These are phyloP conservation scores for Tricholoma furcatifolium DNA, from an alignment of 768 basidiomycete genomes.

Conservation along the genomic window DNA sequence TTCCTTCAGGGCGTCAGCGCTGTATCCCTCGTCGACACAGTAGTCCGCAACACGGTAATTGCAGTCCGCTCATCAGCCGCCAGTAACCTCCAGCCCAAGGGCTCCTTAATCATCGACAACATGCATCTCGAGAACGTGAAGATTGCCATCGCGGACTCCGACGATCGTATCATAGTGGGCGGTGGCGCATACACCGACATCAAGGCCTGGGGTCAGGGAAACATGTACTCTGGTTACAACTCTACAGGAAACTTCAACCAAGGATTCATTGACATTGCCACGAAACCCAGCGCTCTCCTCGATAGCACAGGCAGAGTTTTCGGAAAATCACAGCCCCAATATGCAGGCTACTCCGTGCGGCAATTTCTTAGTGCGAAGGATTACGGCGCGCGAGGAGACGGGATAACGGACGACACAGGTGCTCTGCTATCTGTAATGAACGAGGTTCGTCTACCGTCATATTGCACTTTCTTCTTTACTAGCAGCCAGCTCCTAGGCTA, in stretches of 20 bases:
- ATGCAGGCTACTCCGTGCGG: constrained; percentile 53
- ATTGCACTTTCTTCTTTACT: neutral
- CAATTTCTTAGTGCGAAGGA: constrained; percentile 73
- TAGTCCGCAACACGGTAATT: constrained; percentile 54
- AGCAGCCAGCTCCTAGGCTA: constrained; percentile 40
- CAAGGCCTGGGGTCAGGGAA: constrained; percentile 44
- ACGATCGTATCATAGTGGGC: constrained; percentile 34
- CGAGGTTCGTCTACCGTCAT: constrained; percentile 34
- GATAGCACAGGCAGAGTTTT: constrained; percentile 60
- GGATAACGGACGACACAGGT: constrained; percentile 69
- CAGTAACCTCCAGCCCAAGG: constrained; percentile 44
- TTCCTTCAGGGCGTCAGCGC: constrained; percentile 47
- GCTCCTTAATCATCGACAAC: constrained; percentile 69
- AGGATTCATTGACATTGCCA: constrained; percentile 43
- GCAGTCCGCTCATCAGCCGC: constrained; percentile 53
- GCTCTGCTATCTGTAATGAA: constrained; percentile 64
- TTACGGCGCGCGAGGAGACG: constrained; percentile 72
- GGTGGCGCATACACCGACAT: constrained; percentile 58
- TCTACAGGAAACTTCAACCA: constrained; percentile 46
- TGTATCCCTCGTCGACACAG: constrained; percentile 62
- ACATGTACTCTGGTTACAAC: constrained; percentile 49
- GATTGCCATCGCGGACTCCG: constrained; percentile 51
- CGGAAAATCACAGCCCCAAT: constrained; percentile 65
- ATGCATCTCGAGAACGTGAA: constrained; percentile 55
- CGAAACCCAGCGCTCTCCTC: constrained; percentile 57